These are phyloP conservation scores for Rhizophagus sp. DNA, from an alignment of 192 early-diverging fungal species.

Conservation along the genomic window DNA sequence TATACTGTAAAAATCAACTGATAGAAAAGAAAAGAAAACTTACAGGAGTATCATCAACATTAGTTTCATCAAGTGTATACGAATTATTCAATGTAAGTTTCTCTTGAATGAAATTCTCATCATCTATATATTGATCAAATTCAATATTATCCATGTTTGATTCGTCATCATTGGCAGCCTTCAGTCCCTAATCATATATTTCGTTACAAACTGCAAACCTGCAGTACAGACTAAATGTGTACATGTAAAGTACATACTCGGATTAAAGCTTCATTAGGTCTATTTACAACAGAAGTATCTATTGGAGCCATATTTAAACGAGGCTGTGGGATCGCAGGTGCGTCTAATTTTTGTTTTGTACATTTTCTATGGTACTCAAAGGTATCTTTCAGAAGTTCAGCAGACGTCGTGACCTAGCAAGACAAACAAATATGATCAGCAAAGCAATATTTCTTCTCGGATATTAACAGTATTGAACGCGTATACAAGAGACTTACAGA, in stretches of 20 bases:
- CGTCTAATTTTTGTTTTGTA: conserved; percentile 16
- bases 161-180: too few relatives aligned
- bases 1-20: not conserved
- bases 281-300: too few relatives aligned
- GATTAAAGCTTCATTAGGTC: too few relatives aligned
- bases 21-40: not conserved
- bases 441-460: conserved; percentile 2
- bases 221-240: too few relatives aligned
- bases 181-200: too few relatives aligned
- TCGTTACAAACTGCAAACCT: too few relatives aligned
- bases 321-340: not conserved
- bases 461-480: not conserved
- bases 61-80: too few relatives aligned
- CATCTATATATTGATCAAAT: too few relatives aligned
- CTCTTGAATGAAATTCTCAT: too few relatives aligned
- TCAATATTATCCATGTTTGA: too few relatives aligned
- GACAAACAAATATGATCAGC: not conserved
- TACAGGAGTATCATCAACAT: not conserved
- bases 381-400: conserved; percentile 18
- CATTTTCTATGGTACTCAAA: conserved; percentile 1
- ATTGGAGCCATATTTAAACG: not conserved
- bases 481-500: conserved; percentile 14
- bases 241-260: too few relatives aligned
- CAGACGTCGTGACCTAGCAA: conserved; percentile 15
- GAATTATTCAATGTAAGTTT: not conserved